Evolutionary conservation across 2,329 filamentous ascomycete genomes (phyloP), one percentile per base, ranked within the genome.

Genomic region (Penicillium sp.): DNA sequence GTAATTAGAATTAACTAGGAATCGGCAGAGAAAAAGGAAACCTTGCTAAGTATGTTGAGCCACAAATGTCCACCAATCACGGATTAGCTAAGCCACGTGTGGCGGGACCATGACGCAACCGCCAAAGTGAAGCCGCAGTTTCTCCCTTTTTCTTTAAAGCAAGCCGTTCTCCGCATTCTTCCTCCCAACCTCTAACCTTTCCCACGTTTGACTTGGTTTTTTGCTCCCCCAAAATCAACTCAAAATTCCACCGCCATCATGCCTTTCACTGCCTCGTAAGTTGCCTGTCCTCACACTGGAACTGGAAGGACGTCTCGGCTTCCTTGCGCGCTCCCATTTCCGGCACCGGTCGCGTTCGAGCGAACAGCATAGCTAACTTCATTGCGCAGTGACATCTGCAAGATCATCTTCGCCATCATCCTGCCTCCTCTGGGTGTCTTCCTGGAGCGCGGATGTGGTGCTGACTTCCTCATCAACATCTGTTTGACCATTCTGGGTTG

Each of bases 401-500:
- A 88, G 77, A 86, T 88, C 79, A 81, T 95, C 75, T 81, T 95
- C 76, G 90, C 90, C 78, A 78, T 95, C 78, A 77, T 95, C 76
- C 83, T 95, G 59, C 90, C 90, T 49, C 90, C 90, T 69, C 76
- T 95, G 48, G 90, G 90, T 77, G 90, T 95, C 71, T 93, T 95
- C 81, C 87, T 95, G 62, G 90, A 95, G 85, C 84, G 87, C 63
- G 90, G 90, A 65, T 95, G 90, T 76, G 86, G 86, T 69, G 83
- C 85, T 60, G 88, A 95, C 70, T 78, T 95, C 66, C 78, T 92
- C 74, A 95, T 95, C 82, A 95, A 95, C 84, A 88, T 95, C 73
- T 80, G 90, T 66, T 77, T 95, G 75, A 95, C 89, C 63, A 82
- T 89, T 62, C 78, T 89, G 62, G 83, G 81, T 72, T 85, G 82